Evolutionary conservation across 345 rosid species (phyloP).

Genomic region (Angophora floribunda): DNA sequence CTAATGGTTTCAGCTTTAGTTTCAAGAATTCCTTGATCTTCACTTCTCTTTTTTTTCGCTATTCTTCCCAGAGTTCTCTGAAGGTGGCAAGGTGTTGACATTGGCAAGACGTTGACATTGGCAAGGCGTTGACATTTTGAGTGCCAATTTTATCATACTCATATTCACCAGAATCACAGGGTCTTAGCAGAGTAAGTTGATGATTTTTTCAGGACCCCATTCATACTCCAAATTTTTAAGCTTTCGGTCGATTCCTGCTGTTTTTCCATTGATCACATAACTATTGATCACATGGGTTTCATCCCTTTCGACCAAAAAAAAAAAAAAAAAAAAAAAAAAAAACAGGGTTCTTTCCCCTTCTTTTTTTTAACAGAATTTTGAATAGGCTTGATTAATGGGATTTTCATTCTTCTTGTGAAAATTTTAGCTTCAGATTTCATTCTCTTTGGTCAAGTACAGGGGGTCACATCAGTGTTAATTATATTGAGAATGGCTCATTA

Average conservation of each 20-base stretch:
- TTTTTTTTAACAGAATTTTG: neutral
- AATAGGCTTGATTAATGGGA: neutral
- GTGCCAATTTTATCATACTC: neutral
- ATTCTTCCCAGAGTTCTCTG: neutral
- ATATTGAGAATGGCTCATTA: neutral
- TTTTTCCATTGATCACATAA: neutral
- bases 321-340: neutral
- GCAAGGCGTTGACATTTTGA: neutral
- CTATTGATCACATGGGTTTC: neutral
- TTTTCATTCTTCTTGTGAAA: neutral
- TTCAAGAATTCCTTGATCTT: neutral
- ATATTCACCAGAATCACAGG: neutral
- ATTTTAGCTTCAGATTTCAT: neutral
- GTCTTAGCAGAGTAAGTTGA: neutral
- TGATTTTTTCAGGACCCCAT: neutral
- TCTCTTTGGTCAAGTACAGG: neutral
- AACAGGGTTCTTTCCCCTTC: neutral
- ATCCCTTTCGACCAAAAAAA: too few species aligned
- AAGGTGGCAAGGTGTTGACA: neutral
- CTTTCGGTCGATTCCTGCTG: neutral
- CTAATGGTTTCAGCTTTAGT: neutral
- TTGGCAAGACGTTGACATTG: neutral
- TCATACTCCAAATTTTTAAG: neutral
- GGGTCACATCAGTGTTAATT: neutral
- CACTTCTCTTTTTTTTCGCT: neutral